Evolutionary conservation across 2,329 filamentous ascomycete species (phyloP).

Genomic region (Ceratocystis eucalypticola): DNA sequence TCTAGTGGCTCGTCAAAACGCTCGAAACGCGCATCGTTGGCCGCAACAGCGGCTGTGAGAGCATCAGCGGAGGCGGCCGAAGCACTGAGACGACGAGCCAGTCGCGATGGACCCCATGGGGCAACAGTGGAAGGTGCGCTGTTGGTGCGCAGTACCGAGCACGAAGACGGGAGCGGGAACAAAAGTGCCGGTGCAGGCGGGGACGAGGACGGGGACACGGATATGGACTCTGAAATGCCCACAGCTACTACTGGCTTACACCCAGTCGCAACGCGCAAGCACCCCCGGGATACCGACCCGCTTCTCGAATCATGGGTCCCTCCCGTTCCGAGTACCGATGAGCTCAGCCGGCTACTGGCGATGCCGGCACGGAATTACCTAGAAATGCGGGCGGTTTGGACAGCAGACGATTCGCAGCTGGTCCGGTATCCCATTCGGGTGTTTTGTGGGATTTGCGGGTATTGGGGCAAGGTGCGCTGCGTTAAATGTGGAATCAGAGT

Average conservation of each 20-base stretch:
- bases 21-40: slow-evolving; percentile 21
- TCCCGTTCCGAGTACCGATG: slow-evolving; percentile 41
- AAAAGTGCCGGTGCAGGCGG: neutral
- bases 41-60: slow-evolving; percentile 27
- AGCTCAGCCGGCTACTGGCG: slow-evolving; percentile 50
- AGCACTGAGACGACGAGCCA: neutral
- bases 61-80: neutral
- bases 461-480: slow-evolving; percentile 66
- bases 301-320: slow-evolving; percentile 48
- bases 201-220: neutral
- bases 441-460: slow-evolving; percentile 71
- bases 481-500: slow-evolving; percentile 64
- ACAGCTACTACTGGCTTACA: neutral
- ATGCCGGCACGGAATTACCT: slow-evolving; percentile 54
- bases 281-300: slow-evolving; percentile 41
- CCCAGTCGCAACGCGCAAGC: slow-evolving; percentile 22
- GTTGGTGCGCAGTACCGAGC: neutral
- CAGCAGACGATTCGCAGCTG: slow-evolving; percentile 25
- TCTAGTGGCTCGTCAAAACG: slow-evolving; percentile 11
- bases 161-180: neutral
- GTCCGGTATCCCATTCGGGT: slow-evolving; percentile 42
- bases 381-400: slow-evolving; percentile 42
- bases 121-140: neutral
- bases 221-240: neutral
- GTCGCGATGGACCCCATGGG: neutral